phyloP scores from a whole-genome alignment of 352 stramenopile species.

The Phytophthora nicotianae region DNA sequence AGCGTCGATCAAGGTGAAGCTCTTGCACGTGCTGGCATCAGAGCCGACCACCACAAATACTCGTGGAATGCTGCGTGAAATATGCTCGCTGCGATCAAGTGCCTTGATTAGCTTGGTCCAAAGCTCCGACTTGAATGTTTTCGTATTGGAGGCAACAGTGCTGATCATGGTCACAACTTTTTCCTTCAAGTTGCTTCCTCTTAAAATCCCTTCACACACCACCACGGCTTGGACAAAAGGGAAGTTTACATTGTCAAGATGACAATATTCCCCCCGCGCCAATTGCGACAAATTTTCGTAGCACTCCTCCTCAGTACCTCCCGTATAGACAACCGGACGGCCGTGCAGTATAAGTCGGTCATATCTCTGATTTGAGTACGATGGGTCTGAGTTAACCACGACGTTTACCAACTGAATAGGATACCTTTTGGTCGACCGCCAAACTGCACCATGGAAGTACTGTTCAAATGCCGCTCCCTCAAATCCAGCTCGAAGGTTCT shows the following conservation, averaged over 20 bases:
- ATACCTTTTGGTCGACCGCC: constrained; percentile 10
- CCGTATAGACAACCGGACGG: constrained; percentile 14
- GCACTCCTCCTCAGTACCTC: constrained; percentile 19
- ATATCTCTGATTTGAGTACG: constrained; percentile 34
- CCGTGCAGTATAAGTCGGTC: constrained; percentile 25
- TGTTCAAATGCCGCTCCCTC: constrained; percentile 19
- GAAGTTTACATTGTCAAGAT: constrained; percentile 16
- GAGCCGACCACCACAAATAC: constrained; percentile 33
- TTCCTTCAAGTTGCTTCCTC: constrained; percentile 25
- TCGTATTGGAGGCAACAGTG: constrained; percentile 16
- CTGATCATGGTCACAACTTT: constrained; percentile 29
- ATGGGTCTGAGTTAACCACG: constrained; percentile 25
- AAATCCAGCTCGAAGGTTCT: constrained; percentile 24
- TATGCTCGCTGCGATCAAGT: constrained; percentile 19
- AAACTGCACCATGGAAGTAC: constrained; percentile 27
- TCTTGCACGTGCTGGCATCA: constrained; percentile 27
- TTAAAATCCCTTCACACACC: constrained; percentile 25
- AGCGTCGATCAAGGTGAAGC: constrained; percentile 19
- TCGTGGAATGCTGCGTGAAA: constrained; percentile 15
- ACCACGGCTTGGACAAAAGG: constrained; percentile 30
- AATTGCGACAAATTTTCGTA: constrained; percentile 16
- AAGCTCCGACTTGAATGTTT: constrained; percentile 18
- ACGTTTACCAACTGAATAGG: constrained; percentile 32
- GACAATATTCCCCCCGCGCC: constrained; percentile 18
- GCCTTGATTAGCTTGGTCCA: constrained; percentile 26